phyloP scores from a whole-genome alignment of 2,329 filamentous ascomycete genomes.

The Botrytis medusae region DNA sequence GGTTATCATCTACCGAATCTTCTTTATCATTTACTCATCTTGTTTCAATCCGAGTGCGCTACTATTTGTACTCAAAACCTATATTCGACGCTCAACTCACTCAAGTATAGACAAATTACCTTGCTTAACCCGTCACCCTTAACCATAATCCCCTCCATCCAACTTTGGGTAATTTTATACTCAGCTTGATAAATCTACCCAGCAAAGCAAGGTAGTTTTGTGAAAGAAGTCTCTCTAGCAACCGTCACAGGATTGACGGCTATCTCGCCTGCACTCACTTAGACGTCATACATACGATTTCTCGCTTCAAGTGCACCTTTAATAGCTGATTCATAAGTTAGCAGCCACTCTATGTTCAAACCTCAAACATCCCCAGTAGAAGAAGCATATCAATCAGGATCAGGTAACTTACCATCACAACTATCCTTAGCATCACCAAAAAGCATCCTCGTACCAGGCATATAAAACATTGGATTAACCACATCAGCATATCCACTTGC shows the following conservation, averaged over 20 bases:
- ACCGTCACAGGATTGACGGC: rapidly evolving
- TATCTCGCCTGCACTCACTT: background rate
- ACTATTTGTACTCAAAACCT: background rate
- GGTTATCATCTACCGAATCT: background rate
- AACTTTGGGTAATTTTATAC: background rate
- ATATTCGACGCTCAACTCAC: background rate
- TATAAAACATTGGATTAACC: slow-evolving; percentile 90
- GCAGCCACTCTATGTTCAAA: slow-evolving; percentile 45
- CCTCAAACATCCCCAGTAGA: slow-evolving; percentile 42
- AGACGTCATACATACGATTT: slow-evolving; percentile 34
- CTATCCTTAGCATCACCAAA: slow-evolving; percentile 86
- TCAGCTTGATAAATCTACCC: background rate
- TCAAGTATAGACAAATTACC: background rate
- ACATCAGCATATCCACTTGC: slow-evolving; percentile 89
- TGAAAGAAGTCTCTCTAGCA: rapidly evolving
- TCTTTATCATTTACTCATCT: background rate
- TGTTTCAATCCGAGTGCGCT: background rate
- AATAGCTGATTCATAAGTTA: slow-evolving; percentile 38
- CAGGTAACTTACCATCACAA: slow-evolving; percentile 62
- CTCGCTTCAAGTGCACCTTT: slow-evolving; percentile 30
- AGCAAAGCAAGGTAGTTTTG: background rate
- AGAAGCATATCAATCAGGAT: slow-evolving; percentile 6
- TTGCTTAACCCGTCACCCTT: background rate
- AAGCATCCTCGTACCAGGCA: slow-evolving; percentile 85
- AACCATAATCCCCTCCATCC: background rate